Evolutionary conservation across 75 land plant genomes (phyloP).

Genomic region (Picea glauca): DNA sequence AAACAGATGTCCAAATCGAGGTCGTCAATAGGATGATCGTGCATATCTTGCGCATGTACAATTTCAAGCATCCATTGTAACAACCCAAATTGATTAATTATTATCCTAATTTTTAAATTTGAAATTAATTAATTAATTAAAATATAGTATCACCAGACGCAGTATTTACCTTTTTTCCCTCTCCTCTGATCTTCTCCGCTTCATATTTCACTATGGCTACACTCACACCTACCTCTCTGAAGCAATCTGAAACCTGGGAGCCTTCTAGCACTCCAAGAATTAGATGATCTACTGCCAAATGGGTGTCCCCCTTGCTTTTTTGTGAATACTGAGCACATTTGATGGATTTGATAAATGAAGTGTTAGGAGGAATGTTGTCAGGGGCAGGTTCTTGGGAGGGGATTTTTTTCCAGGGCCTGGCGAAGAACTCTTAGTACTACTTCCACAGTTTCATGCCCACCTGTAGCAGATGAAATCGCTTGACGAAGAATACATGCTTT

Average conservation of each 20-base stretch:
- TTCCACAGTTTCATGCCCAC: constrained; percentile 41
- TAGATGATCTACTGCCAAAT: constrained; percentile 86
- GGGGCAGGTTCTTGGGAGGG: constrained; percentile 90
- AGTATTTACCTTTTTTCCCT: constrained; percentile 80
- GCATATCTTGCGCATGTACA: no score
- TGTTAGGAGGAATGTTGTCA: constrained; percentile 76
- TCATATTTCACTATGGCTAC: constrained; percentile 53
- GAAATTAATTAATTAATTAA: constrained; percentile 44
- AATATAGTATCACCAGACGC: constrained; percentile 16
- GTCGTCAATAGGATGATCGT: constrained; percentile 43
- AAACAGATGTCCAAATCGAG: constrained; percentile 51
- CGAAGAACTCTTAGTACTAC: constrained; percentile 63
- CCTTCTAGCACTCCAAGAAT: constrained; percentile 79
- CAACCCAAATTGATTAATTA: no score
- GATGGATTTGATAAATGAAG: constrained; percentile 67
- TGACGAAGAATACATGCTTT: no score
- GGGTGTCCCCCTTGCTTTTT: neutral
- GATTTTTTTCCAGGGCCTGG: constrained; percentile 54
- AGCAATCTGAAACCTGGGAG: constrained; percentile 53
- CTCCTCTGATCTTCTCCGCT: constrained; percentile 78
- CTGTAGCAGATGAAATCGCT: constrained; percentile 46
- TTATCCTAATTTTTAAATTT: constrained; percentile 34
- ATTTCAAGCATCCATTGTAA: no score
- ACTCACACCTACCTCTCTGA: constrained; percentile 73
- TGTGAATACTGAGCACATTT: constrained; percentile 58